A percentile compares a stretch with the other conserved stretches of the same genome.
These are phyloP conservation scores for Suillus variegatus DNA, from an alignment of 768 basidiomycete species.

Conservation along the genomic window DNA sequence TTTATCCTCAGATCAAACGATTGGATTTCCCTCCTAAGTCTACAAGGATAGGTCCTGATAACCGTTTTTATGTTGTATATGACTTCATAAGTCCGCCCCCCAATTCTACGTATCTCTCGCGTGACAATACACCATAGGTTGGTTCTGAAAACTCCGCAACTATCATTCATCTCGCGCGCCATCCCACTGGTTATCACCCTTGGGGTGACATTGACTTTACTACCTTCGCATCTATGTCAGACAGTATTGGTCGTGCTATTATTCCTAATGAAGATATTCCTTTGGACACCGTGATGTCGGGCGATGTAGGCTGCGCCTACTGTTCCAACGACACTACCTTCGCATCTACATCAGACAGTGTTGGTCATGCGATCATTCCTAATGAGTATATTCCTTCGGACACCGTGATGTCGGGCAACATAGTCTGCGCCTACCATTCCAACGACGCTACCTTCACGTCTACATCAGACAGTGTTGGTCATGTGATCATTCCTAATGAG, in stretches of 20 bases:
- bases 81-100: background rate
- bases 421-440: background rate
- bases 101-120: background rate
- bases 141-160: background rate
- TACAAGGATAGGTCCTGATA: background rate
- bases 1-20: too few relatives aligned
- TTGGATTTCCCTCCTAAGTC: background rate
- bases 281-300: too few relatives aligned
- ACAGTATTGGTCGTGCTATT: too few relatives aligned
- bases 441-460: too few relatives aligned
- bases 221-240: background rate
- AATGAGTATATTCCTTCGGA: too few relatives aligned
- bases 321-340: too few relatives aligned
- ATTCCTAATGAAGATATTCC: too few relatives aligned
- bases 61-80: background rate
- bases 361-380: background rate
- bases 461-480: too few relatives aligned
- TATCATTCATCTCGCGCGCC: background rate
- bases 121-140: background rate
- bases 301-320: too few relatives aligned
- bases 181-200: background rate
- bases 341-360: too few relatives aligned
- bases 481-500: too few relatives aligned
- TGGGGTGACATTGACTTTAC: background rate
- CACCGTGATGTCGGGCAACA: background rate